A percentile compares a stretch with the other conserved stretches of the same genome.
Conservation (phyloP, 768 basidiomycete species). For the Rubroboletus pulcherrimus region DNA sequence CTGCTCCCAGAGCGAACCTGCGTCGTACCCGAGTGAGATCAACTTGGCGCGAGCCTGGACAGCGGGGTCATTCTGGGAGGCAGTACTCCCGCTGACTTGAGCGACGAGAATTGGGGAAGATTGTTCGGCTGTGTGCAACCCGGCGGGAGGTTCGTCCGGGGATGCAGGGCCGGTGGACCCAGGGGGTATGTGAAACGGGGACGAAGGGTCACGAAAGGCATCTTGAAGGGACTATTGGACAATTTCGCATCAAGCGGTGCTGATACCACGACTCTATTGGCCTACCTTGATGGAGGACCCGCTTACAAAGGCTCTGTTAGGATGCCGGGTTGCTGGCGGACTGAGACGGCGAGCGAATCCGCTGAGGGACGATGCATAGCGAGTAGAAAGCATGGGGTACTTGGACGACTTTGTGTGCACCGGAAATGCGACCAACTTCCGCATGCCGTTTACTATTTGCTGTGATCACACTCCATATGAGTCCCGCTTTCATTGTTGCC, state of each 20-base stretch:
- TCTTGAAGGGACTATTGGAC: constrained; percentile 52
- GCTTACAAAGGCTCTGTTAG: constrained; percentile 12
- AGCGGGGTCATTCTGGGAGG: constrained; percentile 1
- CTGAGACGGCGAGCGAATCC: background rate
- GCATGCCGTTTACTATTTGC: no score
- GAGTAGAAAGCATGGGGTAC: constrained; percentile 7
- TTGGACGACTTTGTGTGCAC: background rate
- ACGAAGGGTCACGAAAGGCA: constrained; percentile 58
- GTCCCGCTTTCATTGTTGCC: no score
- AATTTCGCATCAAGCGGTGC: background rate
- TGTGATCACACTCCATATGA: no score
- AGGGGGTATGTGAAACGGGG: constrained; percentile 62
- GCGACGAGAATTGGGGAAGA: constrained; percentile 3
- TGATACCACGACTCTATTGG: background rate
- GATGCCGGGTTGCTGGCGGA: background rate
- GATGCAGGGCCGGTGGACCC: constrained; percentile 58
- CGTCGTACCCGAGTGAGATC: constrained; percentile 51
- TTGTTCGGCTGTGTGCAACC: background rate
- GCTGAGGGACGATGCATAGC: background rate
- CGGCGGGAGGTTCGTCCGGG: constrained; percentile 41
- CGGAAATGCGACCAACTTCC: no score
- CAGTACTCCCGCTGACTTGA: background rate
- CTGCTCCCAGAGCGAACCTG: constrained; percentile 73
- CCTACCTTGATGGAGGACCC: constrained; percentile 28
- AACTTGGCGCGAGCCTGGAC: constrained; percentile 44